These are phyloP conservation scores for Aegilops speltoides DNA, from an alignment of 176 grass and related monocot genomes.

Conservation along the genomic window DNA sequence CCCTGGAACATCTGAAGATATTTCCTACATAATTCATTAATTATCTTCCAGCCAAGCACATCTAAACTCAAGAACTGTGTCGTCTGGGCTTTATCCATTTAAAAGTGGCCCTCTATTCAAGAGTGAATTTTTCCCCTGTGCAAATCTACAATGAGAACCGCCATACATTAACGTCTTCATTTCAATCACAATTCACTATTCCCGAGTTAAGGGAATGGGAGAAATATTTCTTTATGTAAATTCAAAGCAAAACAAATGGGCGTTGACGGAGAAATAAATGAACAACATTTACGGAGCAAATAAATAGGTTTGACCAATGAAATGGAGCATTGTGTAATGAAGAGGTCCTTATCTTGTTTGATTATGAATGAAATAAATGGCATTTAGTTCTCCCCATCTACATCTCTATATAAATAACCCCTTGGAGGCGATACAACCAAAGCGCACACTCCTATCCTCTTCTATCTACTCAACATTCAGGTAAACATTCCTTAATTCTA, in stretches of 20 bases:
- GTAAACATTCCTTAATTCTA: background rate
- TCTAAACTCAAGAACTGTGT: background rate
- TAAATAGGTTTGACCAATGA: background rate
- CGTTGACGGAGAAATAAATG: background rate
- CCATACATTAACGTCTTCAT: too few species aligned
- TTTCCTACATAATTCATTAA: background rate
- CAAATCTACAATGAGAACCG: too few species aligned
- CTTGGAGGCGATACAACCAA: background rate
- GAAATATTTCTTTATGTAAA: background rate
- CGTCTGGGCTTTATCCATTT: too few species aligned
- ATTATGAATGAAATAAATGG: background rate
- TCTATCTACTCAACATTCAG: background rate
- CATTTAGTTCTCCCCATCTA: background rate
- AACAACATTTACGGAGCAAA: background rate
- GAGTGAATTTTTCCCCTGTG: too few species aligned
- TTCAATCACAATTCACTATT: background rate
- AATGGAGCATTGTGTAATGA: background rate
- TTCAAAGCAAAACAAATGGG: background rate
- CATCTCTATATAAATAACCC: background rate
- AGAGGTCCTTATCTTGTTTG: background rate
- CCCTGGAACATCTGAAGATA: too few species aligned
- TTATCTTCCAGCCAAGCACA: background rate
- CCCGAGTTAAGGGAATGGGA: background rate
- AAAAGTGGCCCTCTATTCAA: too few species aligned
- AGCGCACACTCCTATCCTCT: background rate